A percentile compares a stretch with the other conserved stretches of the same genome.
These are phyloP conservation scores for Linum usitatissimum DNA, from an alignment of 345 rosid genomes.

Conservation along the genomic window DNA sequence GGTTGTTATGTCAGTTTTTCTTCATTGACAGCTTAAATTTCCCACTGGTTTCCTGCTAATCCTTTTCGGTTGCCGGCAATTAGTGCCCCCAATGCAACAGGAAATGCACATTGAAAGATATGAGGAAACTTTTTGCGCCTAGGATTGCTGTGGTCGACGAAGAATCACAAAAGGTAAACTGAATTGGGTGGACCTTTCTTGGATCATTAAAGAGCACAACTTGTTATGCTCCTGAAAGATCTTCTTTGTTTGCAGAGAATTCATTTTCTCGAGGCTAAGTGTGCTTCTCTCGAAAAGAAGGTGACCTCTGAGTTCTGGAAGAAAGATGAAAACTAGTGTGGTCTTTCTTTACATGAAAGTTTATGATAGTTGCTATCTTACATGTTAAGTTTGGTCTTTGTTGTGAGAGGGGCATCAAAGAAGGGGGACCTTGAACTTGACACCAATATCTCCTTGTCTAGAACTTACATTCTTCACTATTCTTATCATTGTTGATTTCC, in stretches of 20 bases:
- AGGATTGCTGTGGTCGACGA: slow-evolving; percentile 64
- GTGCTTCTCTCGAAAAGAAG: slow-evolving; percentile 51
- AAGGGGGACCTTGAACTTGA: background rate
- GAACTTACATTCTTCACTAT: background rate
- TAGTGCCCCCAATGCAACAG: slow-evolving; percentile 89
- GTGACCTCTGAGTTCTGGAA: slow-evolving; percentile 19
- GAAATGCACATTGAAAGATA: slow-evolving; percentile 42
- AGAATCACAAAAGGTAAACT: slow-evolving; percentile 53
- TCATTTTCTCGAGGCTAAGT: slow-evolving; percentile 46
- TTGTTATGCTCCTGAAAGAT: background rate
- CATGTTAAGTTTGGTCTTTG: too few species aligned
- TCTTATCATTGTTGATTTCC: slow-evolving; percentile 5
- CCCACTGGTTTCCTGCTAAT: background rate
- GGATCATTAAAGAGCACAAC: background rate
- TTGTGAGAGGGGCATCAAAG: too few species aligned
- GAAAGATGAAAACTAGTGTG: background rate
- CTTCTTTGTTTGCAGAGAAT: slow-evolving; percentile 41
- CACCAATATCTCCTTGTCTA: background rate
- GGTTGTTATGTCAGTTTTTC: background rate
- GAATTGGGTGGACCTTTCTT: background rate
- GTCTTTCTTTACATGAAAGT: background rate
- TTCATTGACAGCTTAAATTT: background rate
- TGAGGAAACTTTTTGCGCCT: slow-evolving; percentile 65
- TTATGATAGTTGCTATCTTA: too few species aligned
- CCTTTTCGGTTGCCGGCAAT: slow-evolving; percentile 6